These are phyloP conservation scores for Metarhizium guizhouense DNA, from an alignment of 2,329 filamentous ascomycete genomes.

Conservation along the genomic window DNA sequence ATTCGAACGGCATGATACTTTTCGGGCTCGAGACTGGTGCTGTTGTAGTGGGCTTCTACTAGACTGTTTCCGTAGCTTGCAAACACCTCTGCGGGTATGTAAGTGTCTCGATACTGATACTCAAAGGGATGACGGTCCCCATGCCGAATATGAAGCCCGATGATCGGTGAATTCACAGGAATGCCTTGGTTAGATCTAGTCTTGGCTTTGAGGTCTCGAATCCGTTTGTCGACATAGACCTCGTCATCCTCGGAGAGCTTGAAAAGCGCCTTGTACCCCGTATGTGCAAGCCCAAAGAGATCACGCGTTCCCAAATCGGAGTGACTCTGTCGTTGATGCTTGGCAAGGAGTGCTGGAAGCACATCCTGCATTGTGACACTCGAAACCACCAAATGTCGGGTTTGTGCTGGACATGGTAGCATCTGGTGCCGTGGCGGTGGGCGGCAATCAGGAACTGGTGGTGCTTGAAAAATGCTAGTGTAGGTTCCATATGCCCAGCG, in stretches of 20 bases:
- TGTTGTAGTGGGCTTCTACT: constrained; percentile 40
- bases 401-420: constrained; percentile 69
- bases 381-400: constrained; percentile 66
- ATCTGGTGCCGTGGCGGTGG: constrained; percentile 68
- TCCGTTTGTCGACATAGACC: constrained; percentile 52
- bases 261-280: constrained; percentile 68
- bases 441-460: constrained; percentile 55
- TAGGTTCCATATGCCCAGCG: constrained; percentile 77
- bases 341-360: constrained; percentile 46
- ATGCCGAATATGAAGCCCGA: constrained; percentile 72
- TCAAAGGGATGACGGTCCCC: constrained; percentile 73
- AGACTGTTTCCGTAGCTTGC: constrained; percentile 48
- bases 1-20: constrained; percentile 41
- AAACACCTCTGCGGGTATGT: constrained; percentile 67
- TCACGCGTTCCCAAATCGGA: constrained; percentile 28
- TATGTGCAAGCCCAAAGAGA: constrained; percentile 59
- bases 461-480: constrained; percentile 59
- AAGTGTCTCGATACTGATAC: constrained; percentile 66
- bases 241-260: constrained; percentile 56
- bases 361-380: constrained; percentile 55
- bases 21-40: constrained; percentile 27
- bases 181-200: constrained; percentile 30
- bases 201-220: constrained; percentile 43
- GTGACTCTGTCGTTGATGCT: constrained; percentile 18
- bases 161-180: constrained; percentile 28